phyloP scores from a whole-genome alignment of 345 rosid species.

The Mallotus nudiflorus region DNA sequence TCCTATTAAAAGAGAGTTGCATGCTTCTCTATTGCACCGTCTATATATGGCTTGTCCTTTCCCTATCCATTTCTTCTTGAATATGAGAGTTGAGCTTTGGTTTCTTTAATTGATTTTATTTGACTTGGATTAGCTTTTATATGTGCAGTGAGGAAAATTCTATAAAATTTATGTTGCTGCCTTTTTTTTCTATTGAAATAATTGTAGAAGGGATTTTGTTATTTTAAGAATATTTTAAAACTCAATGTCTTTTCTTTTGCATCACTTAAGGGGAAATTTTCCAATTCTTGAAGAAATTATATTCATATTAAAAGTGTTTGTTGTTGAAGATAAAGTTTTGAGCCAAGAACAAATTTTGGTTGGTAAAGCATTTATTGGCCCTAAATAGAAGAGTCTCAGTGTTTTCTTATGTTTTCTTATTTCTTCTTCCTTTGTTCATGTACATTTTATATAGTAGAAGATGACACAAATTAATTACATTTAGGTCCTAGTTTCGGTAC shows the following conservation, averaged over 20 bases:
- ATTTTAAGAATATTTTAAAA: neutral
- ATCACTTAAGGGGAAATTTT: neutral
- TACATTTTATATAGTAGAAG: no score
- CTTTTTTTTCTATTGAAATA: conserved; percentile 5
- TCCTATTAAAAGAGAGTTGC: conserved; percentile 39
- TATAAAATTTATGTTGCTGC: conserved; percentile 12
- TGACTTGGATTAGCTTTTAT: conserved; percentile 17
- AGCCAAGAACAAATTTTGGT: neutral
- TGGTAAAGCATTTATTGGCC: neutral
- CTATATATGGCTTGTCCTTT: conserved; percentile 54
- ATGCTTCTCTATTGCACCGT: conserved; percentile 50
- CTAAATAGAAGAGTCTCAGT: neutral
- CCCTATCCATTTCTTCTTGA: conserved; percentile 32
- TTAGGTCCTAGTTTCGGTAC: no score
- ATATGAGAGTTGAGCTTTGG: conserved; percentile 5
- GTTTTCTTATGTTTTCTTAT: neutral
- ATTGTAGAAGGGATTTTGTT: neutral
- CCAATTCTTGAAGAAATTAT: neutral
- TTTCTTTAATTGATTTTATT: conserved; percentile 17
- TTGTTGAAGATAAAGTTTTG: conserved; percentile 1
- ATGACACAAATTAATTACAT: no score
- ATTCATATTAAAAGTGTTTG: neutral
- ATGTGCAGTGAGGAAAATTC: conserved; percentile 51
- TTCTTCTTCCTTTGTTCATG: no score
- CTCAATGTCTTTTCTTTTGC: conserved; percentile 4